Base-by-base conservation (phyloP, 208 protist genomes). In the Trypanosoma cruzi region DNA sequence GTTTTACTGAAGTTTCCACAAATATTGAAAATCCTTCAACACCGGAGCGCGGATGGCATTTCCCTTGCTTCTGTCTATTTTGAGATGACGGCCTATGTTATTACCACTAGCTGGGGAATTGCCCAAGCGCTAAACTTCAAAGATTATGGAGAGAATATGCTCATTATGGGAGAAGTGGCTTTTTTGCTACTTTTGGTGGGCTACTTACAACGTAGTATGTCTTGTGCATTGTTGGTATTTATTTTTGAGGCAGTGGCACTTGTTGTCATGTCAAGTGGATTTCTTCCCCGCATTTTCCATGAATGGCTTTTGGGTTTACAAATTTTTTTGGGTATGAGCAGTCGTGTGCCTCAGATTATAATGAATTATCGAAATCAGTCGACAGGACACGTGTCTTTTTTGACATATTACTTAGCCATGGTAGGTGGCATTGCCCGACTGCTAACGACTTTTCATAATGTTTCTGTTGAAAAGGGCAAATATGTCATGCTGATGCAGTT, bases 1-100 rank as follows among this genome's bases (percentile, higher is more conserved):
- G 77, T 87, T 4, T 82, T 92, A 48, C 73, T 96, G 49, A 96
- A 96, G 71, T 67, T 95, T 36, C 92, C 92, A 18, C 92, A 96
- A 79, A 95, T 96, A 65, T 28, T 93, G 22, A 93, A 84, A 60
- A 77, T 96, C 42, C 26, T 73, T 49, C 71, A 77, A 36, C 62
- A 75, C 46, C 67, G 75, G 29, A 85, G 75, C 42, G 88, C 86
- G 0, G 82, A 83, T 29, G 92, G 92, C 48, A 83, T 96, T 66
- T 94, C 87, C 7, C 57, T 93, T 24, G 31, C 71, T 22, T 71
- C 89, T 3, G 77, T 88, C 59, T 71, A 78, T 26, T 53, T 96
- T 24, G 89, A 96, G 63, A 53, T 94, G n/a, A 63, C 86, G 26
- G 81, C 84, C 7, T 96, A 87, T 70, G 77, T 91, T 44, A 90